phyloP scores from a whole-genome alignment of 331 rosid genomes.

The Stylosanthes scabra region DNA sequence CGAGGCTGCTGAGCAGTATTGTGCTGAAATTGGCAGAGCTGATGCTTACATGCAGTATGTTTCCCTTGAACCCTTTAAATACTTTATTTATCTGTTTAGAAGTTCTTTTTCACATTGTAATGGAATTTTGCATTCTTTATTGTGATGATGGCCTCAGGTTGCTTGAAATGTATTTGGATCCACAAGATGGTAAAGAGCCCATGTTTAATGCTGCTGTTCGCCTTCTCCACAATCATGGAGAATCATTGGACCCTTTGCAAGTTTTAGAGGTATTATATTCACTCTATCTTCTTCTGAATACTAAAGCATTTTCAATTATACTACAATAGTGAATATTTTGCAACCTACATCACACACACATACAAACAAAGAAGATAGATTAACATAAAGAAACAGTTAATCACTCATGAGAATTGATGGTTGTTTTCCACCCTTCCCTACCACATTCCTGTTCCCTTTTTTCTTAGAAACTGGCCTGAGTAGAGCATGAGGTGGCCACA shows the following conservation, averaged over 20 bases:
- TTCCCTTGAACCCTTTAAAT: slow-evolving; percentile 41
- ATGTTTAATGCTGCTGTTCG: slow-evolving; percentile 99
- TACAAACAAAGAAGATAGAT: neutral
- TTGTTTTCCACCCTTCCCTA: neutral
- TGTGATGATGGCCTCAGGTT: slow-evolving; percentile 62
- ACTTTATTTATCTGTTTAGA: neutral
- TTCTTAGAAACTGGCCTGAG: neutral
- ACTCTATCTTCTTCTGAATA: slow-evolving; percentile 23
- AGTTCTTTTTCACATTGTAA: slow-evolving; percentile 2
- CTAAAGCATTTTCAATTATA: slow-evolving; percentile 5
- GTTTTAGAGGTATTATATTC: slow-evolving; percentile 81
- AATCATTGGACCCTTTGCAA: slow-evolving; percentile 92
- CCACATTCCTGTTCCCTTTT: neutral
- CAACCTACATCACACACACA: slow-evolving; percentile 20
- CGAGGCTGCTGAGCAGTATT: slow-evolving; percentile 99
- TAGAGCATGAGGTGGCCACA: neutral
- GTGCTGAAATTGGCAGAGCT: slow-evolving; percentile 98
- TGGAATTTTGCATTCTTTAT: slow-evolving; percentile 21
- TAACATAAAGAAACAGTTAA: neutral
- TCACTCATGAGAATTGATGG: neutral
- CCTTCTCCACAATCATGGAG: slow-evolving; percentile 98
- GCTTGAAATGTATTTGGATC: slow-evolving; percentile 99
- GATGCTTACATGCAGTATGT: slow-evolving; percentile 98
- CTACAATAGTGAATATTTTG: slow-evolving; percentile 16
- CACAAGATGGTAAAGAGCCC: slow-evolving; percentile 97